Evolutionary conservation across 495 filamentous ascomycete species (phyloP).

Genomic region (Penicillium odoratum): DNA sequence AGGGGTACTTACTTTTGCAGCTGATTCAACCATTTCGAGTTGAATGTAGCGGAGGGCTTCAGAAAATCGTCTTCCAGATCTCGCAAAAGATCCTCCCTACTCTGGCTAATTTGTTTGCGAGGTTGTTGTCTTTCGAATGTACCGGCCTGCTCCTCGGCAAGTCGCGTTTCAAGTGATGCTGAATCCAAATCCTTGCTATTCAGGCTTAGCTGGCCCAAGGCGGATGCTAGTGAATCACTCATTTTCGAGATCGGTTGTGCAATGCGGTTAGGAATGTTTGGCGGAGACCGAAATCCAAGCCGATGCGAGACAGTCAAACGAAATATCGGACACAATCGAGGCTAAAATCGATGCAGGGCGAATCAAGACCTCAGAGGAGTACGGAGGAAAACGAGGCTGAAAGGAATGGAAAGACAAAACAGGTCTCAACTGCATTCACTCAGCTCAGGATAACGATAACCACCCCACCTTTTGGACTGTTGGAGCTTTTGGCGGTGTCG

Average conservation of each 20-base stretch:
- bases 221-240: slow-evolving; percentile 30
- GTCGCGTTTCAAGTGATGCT: slow-evolving; percentile 31
- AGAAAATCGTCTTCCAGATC: slow-evolving; percentile 78
- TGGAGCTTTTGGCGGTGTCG: too few relatives aligned
- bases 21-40: slow-evolving; percentile 77
- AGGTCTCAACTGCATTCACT: slow-evolving; percentile 1
- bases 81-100: slow-evolving; percentile 58
- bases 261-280: background rate
- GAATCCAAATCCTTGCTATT: slow-evolving; percentile 26
- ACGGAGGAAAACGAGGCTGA: background rate
- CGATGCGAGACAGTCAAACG: background rate
- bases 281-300: background rate
- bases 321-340: background rate
- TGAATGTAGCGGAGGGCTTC: slow-evolving; percentile 74
- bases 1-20: slow-evolving; percentile 66
- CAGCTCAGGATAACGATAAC: background rate
- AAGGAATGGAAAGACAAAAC: background rate
- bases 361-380: background rate
- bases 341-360: background rate
- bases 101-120: slow-evolving; percentile 52
- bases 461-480: background rate
- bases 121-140: slow-evolving; percentile 38
- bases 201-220: slow-evolving; percentile 33
- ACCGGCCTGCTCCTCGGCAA: slow-evolving; percentile 38
- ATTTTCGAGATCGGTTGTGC: slow-evolving; percentile 3